These are phyloP conservation scores for Petunia hybrid DNA, from an alignment of 305 asterid species.

Conservation along the genomic window DNA sequence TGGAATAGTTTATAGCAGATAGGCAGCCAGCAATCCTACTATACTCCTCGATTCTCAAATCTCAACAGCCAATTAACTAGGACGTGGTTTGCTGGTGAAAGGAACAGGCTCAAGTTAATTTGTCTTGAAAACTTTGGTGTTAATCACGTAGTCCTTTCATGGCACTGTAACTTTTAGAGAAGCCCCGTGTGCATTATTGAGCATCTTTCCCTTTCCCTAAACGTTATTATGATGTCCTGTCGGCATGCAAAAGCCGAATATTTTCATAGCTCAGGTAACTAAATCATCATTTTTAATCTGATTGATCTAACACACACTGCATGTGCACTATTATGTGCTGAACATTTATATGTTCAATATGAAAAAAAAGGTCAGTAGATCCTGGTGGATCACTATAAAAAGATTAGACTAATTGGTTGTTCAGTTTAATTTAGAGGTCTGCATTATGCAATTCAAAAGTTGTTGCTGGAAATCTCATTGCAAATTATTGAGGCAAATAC, in stretches of 20 bases:
- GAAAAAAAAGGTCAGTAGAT: too few relatives aligned
- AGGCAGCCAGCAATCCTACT: neutral
- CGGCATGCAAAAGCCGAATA: constrained; percentile 17
- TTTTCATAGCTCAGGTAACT: neutral
- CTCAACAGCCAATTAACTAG: neutral
- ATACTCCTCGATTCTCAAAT: neutral
- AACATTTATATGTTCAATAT: too few relatives aligned
- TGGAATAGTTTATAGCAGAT: neutral
- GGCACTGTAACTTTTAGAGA: neutral
- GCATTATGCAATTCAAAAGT: too few relatives aligned
- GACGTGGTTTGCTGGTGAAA: neutral
- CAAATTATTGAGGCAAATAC: too few relatives aligned
- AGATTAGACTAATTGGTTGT: too few relatives aligned
- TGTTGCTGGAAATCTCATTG: too few relatives aligned
- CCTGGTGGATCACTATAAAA: too few relatives aligned
- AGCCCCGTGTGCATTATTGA: constrained; percentile 24
- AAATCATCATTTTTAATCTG: neutral
- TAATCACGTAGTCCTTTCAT: constrained; percentile 16
- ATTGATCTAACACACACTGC: neutral
- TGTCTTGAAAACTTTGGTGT: neutral
- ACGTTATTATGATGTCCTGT: constrained; percentile 25
- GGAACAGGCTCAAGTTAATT: neutral
- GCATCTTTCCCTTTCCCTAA: neutral
- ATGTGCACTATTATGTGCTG: neutral
- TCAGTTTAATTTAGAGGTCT: too few relatives aligned